Conservation (phyloP, 345 rosid species). For the Melastoma malabathricum region DNA sequence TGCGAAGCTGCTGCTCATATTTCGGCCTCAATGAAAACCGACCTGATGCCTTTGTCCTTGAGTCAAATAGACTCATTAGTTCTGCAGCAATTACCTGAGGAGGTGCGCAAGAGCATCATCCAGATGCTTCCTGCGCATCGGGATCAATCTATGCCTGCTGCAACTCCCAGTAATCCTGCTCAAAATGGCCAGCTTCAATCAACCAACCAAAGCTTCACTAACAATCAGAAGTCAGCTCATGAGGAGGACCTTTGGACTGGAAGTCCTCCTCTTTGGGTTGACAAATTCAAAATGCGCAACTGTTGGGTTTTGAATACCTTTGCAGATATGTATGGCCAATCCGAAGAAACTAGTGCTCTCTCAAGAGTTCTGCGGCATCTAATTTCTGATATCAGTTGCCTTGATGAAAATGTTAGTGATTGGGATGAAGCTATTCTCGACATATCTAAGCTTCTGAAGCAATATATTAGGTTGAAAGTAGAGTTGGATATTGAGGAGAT, state of each 20-base stretch:
- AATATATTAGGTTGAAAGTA: slow-evolving; percentile 55
- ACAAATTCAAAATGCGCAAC: slow-evolving; percentile 47
- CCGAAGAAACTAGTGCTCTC: slow-evolving; percentile 31
- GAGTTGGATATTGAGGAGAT: slow-evolving; percentile 70
- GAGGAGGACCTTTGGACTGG: slow-evolving; percentile 48
- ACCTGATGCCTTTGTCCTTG: slow-evolving; percentile 63
- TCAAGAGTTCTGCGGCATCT: slow-evolving; percentile 42
- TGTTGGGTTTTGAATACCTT: slow-evolving; percentile 26
- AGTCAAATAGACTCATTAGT: slow-evolving; percentile 73
- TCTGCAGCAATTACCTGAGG: slow-evolving; percentile 75
- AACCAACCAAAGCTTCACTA: slow-evolving; percentile 18
- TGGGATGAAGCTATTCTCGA: slow-evolving; percentile 32
- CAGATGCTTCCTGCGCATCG: slow-evolving; percentile 51
- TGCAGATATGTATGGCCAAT: slow-evolving; percentile 43
- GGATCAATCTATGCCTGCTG: slow-evolving; percentile 18
- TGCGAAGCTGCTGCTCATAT: slow-evolving; percentile 12
- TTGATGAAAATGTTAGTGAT: slow-evolving; percentile 25
- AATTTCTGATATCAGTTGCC: slow-evolving; percentile 19
- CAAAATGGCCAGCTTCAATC: slow-evolving; percentile 12
- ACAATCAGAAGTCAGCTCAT: slow-evolving; percentile 13
- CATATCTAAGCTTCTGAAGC: slow-evolving; percentile 49
- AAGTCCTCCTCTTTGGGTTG: slow-evolving; percentile 71
- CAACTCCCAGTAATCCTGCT: slow-evolving; percentile 1
- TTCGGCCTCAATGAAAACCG: slow-evolving; percentile 17
- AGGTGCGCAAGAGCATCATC: slow-evolving; percentile 51